Evolutionary conservation across 805 yeast genomes (phyloP), one percentile per base, ranked within the genome.

Genomic region (Candida corydali): DNA sequence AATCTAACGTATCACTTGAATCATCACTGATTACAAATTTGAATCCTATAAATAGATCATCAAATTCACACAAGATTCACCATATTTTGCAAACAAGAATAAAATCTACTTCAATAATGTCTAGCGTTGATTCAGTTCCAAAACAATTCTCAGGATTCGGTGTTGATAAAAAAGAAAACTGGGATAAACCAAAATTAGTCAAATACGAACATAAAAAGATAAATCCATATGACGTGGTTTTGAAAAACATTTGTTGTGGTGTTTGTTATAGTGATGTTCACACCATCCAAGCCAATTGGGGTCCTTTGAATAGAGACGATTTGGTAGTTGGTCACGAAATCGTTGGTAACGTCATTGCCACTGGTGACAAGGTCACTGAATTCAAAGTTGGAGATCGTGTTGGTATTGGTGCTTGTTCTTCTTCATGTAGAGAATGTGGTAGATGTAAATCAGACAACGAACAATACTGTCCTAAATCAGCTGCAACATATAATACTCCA

Each of bases 361-460:
- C 81, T 29, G 95, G 93, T 36, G 46, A 67, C 7, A 63, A 72
- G 30, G 78, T 84, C 42, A 53, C 57, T 5, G 65, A 43, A 31
- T 70, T 61, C 63, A 73, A 68, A 51, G 52, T 80, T 18, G 95
- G 95, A 37, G 81, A 86, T 45, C 68, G 86, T 43, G 94, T 82
- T 17, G 95, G 93, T 34, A 73, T 83, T 33, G 95, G 95, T 49
- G 91, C 93, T 16, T 78, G 73, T 51, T 65, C 71, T 16, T 65
- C 62, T 34, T 65, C 82, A 19, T 85, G 95, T 64, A 61, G 72
- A 41, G 65, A 74, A 12, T 86, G 95, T 62, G 48, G 64, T 34
- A 65, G 76, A 52, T 86, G 78, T 49, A 31, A 45, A 8, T n/a
- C 33, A 22, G 56, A 55, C 36, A 54, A 59, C 40, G 70, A 68